Evolutionary conservation across 257 asterid species (phyloP).

Genomic region (Fraxinus cuspidata): DNA sequence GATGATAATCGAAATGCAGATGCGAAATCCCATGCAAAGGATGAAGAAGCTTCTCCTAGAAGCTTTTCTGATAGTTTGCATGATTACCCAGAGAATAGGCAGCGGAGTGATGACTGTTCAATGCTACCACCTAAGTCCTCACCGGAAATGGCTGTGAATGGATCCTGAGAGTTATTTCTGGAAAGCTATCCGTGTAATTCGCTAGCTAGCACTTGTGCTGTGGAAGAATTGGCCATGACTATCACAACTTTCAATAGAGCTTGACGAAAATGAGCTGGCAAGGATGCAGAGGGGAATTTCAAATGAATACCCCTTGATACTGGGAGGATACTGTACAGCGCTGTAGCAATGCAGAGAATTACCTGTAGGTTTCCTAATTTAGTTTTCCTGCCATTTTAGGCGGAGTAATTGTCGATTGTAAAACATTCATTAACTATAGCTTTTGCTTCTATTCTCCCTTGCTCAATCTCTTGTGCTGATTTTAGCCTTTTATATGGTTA

Average conservation of each 20-base stretch:
- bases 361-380: conserved; percentile 15
- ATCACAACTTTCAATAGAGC: conserved; percentile 10
- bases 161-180: conserved; percentile 47
- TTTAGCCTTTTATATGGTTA: not conserved
- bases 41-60: conserved; percentile 47
- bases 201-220: conserved; percentile 4
- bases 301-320: conserved; percentile 34
- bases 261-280: conserved; percentile 23
- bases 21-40: conserved; percentile 30
- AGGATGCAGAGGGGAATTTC: conserved; percentile 10
- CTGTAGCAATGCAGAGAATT: conserved; percentile 40
- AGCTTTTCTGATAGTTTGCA: conserved; percentile 42
- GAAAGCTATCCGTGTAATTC: conserved; percentile 20
- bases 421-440: not conserved
- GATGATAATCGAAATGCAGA: conserved; percentile 34
- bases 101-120: conserved; percentile 52
- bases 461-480: not conserved
- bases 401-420: conserved; percentile 31
- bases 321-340: conserved; percentile 84
- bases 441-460: conserved; percentile 3
- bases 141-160: conserved; percentile 85
- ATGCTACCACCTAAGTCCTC: conserved; percentile 63
- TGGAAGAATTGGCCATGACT: conserved; percentile 16
- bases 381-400: conserved; percentile 25
- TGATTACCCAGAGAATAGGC: conserved; percentile 46